Evolutionary conservation across 441 rosid genomes (phyloP), one percentile per base, ranked within the genome.

Genomic region (Syzygium malaccense): DNA sequence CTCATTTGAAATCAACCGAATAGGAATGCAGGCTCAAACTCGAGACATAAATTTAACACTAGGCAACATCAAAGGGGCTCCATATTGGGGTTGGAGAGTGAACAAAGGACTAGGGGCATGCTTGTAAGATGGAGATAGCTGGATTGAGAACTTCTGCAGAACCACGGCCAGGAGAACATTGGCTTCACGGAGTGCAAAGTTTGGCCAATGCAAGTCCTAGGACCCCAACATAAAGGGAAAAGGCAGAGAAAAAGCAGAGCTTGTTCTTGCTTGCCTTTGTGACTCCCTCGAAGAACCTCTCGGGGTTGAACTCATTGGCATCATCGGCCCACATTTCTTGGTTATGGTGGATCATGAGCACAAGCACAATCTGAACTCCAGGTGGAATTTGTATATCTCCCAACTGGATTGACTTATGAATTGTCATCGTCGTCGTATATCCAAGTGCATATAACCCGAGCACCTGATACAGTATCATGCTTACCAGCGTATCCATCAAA

Each of bases 161-260:
- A 60, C 26, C 64, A 49, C 33, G 14, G 66, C 86, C 64, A 54
- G 48, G 28, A 62, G 53, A n/a, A 68, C 51, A 79, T 62, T 88
- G 41, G 87, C 79, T 85, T 88, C 84, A 12, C 9, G 14, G 41
- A 53, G 33, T 20, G 87, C 28, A n/a, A 55, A 88, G 28, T 88
- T 86, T 66, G 87, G 25, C 90, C 90, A 20, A 86, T 85, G 66
- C 90, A 88, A 51, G 49, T 71, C n/a, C 90, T 32, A 53, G 85
- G 48, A 6, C 87, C 87, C 17, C 56, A 41, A 32, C 68, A 32
- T 26, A 85, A 84, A 28, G 83, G 87, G 30, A 80, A n/a, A 41
- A 41, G 5, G 45, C 45, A 41, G 45, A 41, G 45, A 41, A 41
- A 62, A 19, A 48, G 2, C 53, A 26, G 55, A 60, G 64, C 41